Evolutionary conservation across 768 basidiomycete genomes (phyloP), one percentile per base, ranked within the genome.

Genomic region (Cytidiella melzeri): DNA sequence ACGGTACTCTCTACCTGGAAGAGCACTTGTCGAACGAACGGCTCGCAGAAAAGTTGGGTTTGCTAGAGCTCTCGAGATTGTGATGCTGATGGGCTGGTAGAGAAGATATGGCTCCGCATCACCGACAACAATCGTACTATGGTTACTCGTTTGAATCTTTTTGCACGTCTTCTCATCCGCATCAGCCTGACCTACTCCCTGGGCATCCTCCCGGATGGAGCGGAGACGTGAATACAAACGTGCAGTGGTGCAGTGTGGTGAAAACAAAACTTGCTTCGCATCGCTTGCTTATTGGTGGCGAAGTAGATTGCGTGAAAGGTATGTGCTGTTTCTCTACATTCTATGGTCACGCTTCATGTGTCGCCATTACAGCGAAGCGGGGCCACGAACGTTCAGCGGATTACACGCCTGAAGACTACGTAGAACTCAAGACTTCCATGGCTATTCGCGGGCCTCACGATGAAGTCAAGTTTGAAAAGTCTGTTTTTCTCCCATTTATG

Each of bases 91-190:
- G 30, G 18, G 6, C 13, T 25, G 45, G 28, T 55, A 92, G 91
- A 60, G 77, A 86, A 46, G 69, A 83, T 50, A 73, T 84, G 67
- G 67, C 76, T n/a, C 76, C 79, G 10, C 76, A 75, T 11, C 83
- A 85, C 25, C 78, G 76, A 1, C 67, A 74, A 21, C 79, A 83
- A 60, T 75, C 75, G 7, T 94, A 94, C 64, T 89, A 84, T 62
- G 92, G 90, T 15, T 93, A 93, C 64, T 78, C 90, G 0, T 94
- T 94, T 56, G 92, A 94, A 63, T 87, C 89, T 13, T 94, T 84
- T 58, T 91, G 87, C 64, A 93, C 92, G 3, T 65, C 67, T 2
- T 61, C 70, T 24, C 46, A 53, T 21, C 64, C 64, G 6, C 60
- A 62, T 1, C 23, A 51, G 0, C 50, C 45, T 5, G 57, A 56